A percentile compares a stretch with the other conserved stretches of the same genome.
phyloP scores from a whole-genome alignment of 2,329 filamentous ascomycete species.

The Paecilomyces sp. region DNA sequence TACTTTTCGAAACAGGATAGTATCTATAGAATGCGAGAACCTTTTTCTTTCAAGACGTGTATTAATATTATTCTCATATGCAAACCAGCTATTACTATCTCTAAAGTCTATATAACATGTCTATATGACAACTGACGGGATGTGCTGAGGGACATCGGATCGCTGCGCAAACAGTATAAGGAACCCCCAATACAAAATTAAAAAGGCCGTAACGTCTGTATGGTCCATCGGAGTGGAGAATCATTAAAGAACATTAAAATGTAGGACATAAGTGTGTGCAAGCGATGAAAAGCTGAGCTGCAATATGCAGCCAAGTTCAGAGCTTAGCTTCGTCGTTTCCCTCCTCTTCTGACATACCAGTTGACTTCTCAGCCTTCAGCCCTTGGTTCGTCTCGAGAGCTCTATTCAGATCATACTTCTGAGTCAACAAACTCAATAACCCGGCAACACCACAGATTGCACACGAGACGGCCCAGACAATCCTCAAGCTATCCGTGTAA shows the following conservation, averaged over 20 bases:
- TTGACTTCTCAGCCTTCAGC: constrained; percentile 8
- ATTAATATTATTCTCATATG: too few relatives aligned
- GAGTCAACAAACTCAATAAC: constrained; percentile 46
- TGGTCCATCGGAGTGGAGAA: background rate
- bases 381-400: constrained; percentile 26
- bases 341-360: background rate
- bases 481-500: constrained; percentile 48
- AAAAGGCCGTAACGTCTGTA: background rate
- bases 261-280: background rate
- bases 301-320: background rate
- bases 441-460: constrained; percentile 47
- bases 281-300: background rate
- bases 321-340: background rate
- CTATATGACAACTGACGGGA: too few relatives aligned
- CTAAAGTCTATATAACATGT: too few relatives aligned
- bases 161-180: background rate
- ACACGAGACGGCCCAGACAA: constrained; percentile 51
- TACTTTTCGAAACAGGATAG: too few relatives aligned
- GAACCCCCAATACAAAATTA: background rate
- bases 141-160: too few relatives aligned
- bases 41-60: too few relatives aligned
- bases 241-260: background rate
- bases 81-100: too few relatives aligned
- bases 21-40: too few relatives aligned
- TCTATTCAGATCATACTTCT: constrained; percentile 39